A percentile compares a stretch with the other conserved stretches of the same genome.
Conservation (phyloP, 2,329 filamentous ascomycete species). For the Periconia sp. region DNA sequence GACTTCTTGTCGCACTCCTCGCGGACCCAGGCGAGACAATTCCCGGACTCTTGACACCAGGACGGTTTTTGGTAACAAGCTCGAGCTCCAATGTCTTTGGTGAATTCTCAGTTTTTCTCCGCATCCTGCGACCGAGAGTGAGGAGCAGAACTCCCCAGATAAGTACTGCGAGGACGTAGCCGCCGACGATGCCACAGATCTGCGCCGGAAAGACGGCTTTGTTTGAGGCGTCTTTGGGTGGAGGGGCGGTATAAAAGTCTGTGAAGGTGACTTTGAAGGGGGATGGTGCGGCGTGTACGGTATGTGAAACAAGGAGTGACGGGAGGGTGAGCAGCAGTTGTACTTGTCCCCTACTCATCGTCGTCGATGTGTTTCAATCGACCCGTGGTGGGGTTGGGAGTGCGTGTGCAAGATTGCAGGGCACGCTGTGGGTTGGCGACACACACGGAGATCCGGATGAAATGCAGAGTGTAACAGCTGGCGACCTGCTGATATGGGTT, state of each 20-base stretch:
- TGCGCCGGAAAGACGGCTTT: slow-evolving; percentile 74
- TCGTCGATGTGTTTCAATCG: background rate
- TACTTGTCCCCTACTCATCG: background rate
- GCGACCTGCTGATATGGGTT: slow-evolving; percentile 25
- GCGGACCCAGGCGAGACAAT: slow-evolving; percentile 40
- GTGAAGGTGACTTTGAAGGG: slow-evolving; percentile 18
- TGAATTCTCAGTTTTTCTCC: slow-evolving; percentile 57
- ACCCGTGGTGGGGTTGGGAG: background rate
- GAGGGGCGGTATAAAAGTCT: slow-evolving; percentile 15
- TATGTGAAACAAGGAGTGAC: slow-evolving; percentile 3
- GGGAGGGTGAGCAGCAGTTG: slow-evolving; percentile 4
- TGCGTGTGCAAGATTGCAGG: slow-evolving; percentile 12
- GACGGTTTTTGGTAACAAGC: slow-evolving; percentile 56
- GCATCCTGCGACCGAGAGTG: slow-evolving; percentile 52
- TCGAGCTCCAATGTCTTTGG: slow-evolving; percentile 61
- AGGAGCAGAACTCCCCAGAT: slow-evolving; percentile 69
- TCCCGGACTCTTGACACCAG: slow-evolving; percentile 28
- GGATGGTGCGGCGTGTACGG: slow-evolving; percentile 8
- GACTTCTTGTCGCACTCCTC: slow-evolving; percentile 38
- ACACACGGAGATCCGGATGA: slow-evolving; percentile 30
- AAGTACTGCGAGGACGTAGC: slow-evolving; percentile 79
- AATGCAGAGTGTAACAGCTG: slow-evolving; percentile 30
- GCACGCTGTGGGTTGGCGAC: slow-evolving; percentile 30
- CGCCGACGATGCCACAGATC: slow-evolving; percentile 81
- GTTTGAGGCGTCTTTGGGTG: slow-evolving; percentile 36